phyloP scores from a whole-genome alignment of 192 early-diverging fungal genomes.

The Rhizophagus clarus region DNA sequence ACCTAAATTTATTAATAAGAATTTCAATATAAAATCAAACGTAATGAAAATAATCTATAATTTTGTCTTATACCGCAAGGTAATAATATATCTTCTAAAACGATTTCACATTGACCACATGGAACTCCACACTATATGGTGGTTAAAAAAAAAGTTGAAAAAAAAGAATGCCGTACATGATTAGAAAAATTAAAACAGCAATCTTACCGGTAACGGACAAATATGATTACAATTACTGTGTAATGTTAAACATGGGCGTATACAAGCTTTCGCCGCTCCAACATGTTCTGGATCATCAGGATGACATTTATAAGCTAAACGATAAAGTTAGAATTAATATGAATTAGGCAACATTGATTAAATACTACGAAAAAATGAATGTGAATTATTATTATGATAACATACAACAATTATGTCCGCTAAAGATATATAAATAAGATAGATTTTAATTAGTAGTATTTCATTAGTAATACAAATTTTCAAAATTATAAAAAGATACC shows the following conservation, averaged over 20 bases:
- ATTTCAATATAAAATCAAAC: not conserved
- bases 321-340: not conserved
- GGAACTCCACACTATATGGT: conserved; percentile 45
- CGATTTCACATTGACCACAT: conserved; percentile 45
- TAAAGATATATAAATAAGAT: not conserved
- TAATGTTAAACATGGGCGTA: conserved; percentile 47
- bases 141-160: not conserved
- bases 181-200: not conserved
- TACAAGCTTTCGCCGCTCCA: not conserved
- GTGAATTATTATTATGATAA: not conserved
- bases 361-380: too few species aligned
- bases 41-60: not conserved
- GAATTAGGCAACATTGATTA: too few species aligned
- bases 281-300: conserved; percentile 40
- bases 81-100: conserved; percentile 27
- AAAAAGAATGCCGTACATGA: not conserved
- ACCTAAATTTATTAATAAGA: not conserved
- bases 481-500: not conserved
- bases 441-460: not conserved
- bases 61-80: conserved; percentile 31
- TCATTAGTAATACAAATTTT: not conserved
- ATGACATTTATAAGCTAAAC: conserved; percentile 38
- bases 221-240: conserved; percentile 44
- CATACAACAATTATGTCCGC: not conserved
- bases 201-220: conserved; percentile 31